These are phyloP conservation scores for Ustilago shanxiensis DNA, from an alignment of 1,284 basidiomycete genomes.

Conservation along the genomic window DNA sequence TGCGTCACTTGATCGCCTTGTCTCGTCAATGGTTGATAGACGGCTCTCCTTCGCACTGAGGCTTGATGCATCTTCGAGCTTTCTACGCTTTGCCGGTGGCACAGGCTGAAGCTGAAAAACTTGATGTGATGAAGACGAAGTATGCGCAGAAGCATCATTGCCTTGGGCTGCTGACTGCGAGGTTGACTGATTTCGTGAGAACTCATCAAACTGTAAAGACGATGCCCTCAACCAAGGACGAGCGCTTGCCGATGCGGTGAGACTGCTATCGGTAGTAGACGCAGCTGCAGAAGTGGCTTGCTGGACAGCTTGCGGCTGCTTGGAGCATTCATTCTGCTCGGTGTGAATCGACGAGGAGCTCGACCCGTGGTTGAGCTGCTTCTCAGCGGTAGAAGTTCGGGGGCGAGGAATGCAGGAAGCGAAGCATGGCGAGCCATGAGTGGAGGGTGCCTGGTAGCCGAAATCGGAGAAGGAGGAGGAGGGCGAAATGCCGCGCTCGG, in stretches of 20 bases:
- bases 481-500: constrained; percentile 35
- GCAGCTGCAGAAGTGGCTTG: not conserved
- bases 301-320: not conserved
- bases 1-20: constrained; percentile 26
- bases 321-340: not conserved
- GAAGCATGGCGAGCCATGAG: constrained; percentile 14
- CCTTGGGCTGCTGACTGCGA: not conserved
- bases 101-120: constrained; percentile 37
- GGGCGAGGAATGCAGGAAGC: constrained; percentile 4
- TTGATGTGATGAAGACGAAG: not conserved
- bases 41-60: not conserved
- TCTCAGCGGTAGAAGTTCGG: not conserved
- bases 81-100: constrained; percentile 35
- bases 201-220: constrained; percentile 12
- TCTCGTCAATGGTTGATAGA: constrained; percentile 11
- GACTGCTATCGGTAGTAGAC: not conserved
- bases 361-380: not conserved
- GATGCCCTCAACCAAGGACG: constrained; percentile 20
- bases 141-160: not conserved
- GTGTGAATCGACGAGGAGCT: not conserved
- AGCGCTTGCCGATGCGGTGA: not conserved
- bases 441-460: constrained; percentile 15
- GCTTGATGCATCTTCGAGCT: constrained; percentile 18
- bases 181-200: not conserved
- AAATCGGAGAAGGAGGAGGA: constrained; percentile 33